Evolutionary conservation across 805 yeast genomes (phyloP).

Genomic region (Wickerhamomyces alni): DNA sequence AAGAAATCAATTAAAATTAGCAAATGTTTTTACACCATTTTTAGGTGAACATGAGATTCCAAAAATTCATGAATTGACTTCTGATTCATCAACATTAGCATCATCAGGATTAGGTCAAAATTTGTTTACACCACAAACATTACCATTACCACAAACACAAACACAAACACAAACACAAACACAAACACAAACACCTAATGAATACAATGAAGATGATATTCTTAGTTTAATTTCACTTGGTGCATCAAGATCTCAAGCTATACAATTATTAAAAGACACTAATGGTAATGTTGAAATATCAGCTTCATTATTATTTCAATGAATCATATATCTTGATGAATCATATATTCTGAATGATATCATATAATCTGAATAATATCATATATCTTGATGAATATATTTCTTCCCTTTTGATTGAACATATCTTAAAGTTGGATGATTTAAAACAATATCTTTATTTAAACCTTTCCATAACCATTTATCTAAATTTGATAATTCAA

Average conservation of each 20-base stretch:
- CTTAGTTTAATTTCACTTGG: slow-evolving; percentile 61
- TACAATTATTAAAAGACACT: slow-evolving; percentile 57
- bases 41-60: slow-evolving; percentile 70
- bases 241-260: slow-evolving; percentile 57
- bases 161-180: slow-evolving; percentile 1
- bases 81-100: too few relatives aligned
- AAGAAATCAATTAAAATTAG: slow-evolving; percentile 58
- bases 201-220: slow-evolving; percentile 16
- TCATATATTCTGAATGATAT: too few relatives aligned
- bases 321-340: slow-evolving; percentile 1
- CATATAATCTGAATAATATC: too few relatives aligned
- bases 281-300: slow-evolving; percentile 82
- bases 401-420: slow-evolving; percentile 1
- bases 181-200: slow-evolving; percentile 4
- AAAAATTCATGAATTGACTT: slow-evolving; percentile 10
- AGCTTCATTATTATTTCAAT: slow-evolving; percentile 64
- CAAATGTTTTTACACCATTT: slow-evolving; percentile 67
- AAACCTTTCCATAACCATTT: slow-evolving; percentile 29
- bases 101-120: slow-evolving; percentile 1
- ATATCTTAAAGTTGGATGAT: slow-evolving; percentile 21
- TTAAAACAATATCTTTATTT: slow-evolving; percentile 21
- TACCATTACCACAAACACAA: background rate
- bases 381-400: too few relatives aligned
- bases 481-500: slow-evolving; percentile 36
- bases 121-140: slow-evolving; percentile 2